A percentile compares a stretch with the other conserved stretches of the same genome.
phyloP scores from a whole-genome alignment of 1,284 basidiomycete genomes.

The Ceratobasidium sp. region DNA sequence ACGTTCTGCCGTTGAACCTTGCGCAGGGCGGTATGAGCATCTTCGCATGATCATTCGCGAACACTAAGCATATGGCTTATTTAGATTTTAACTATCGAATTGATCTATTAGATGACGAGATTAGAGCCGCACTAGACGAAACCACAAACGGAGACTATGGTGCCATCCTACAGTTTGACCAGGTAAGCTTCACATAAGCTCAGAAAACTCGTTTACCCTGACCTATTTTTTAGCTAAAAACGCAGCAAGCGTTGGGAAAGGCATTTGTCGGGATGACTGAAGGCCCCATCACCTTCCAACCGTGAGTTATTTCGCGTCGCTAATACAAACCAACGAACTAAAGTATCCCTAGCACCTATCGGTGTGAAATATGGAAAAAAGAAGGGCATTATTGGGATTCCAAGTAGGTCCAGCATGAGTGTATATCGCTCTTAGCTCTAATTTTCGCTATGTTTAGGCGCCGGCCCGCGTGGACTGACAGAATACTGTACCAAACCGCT shows the following conservation, averaged over 20 bases:
- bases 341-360: conserved; percentile 44
- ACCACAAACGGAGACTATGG: conserved; percentile 62
- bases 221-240: conserved; percentile 64
- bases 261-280: conserved; percentile 76
- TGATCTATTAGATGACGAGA: conserved; percentile 72
- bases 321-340: neutral
- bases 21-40: conserved; percentile 50
- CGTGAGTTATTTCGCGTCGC: conserved; percentile 63
- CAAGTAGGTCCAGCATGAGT: conserved; percentile 14
- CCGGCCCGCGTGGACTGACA: conserved; percentile 86
- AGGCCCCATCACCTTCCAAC: conserved; percentile 68
- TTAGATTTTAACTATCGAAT: conserved; percentile 82
- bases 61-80: conserved; percentile 4
- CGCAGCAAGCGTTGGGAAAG: conserved; percentile 63
- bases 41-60: neutral
- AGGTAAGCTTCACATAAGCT: conserved; percentile 61
- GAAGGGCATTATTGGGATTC: conserved; percentile 42
- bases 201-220: neutral
- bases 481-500: conserved; percentile 70
- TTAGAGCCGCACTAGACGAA: conserved; percentile 66
- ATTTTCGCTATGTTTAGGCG: conserved; percentile 60
- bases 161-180: conserved; percentile 71
- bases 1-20: conserved; percentile 5
- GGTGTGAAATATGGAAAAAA: conserved; percentile 44
- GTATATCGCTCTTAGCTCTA: neutral